A percentile compares a stretch with the other conserved stretches of the same genome.
Conservation (phyloP, 176 grass and related monocot genomes). For the Alopecurus myosuroides region DNA sequence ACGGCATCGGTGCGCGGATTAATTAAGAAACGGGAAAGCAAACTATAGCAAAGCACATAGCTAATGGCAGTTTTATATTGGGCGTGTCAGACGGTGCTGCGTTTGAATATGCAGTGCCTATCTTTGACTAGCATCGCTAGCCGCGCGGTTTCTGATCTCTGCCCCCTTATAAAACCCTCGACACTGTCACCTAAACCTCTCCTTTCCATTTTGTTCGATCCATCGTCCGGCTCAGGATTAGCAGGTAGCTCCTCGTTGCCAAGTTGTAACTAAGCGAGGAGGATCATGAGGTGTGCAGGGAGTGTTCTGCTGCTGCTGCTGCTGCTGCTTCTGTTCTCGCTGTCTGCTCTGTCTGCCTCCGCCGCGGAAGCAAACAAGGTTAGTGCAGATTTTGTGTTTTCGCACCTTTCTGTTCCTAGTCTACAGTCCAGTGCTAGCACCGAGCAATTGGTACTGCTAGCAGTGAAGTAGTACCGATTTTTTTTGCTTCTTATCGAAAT, state of each 20-base stretch:
- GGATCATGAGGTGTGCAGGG: slow-evolving; percentile 28
- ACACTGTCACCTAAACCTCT: slow-evolving; percentile 31
- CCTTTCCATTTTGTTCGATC: slow-evolving; percentile 7
- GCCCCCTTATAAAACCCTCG: slow-evolving; percentile 41
- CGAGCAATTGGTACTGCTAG: too few species aligned
- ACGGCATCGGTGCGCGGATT: slow-evolving; percentile 23
- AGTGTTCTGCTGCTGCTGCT: slow-evolving; percentile 20
- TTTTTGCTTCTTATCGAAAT: neutral
- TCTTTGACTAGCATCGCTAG: slow-evolving; percentile 37
- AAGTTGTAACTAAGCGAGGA: neutral
- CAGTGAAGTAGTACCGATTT: neutral
- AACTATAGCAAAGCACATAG: slow-evolving; percentile 5
- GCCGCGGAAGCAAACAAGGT: slow-evolving; percentile 32
- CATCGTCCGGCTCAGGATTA: slow-evolving; percentile 1
- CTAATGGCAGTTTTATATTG: slow-evolving; percentile 38
- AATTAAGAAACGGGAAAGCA: slow-evolving; percentile 33
- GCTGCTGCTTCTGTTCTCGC: slow-evolving; percentile 29
- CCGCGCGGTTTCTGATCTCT: neutral
- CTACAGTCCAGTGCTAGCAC: neutral
- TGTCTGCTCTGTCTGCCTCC: slow-evolving; percentile 19
- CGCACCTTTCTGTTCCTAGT: neutral
- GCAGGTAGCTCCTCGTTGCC: neutral
- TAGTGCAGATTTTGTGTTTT: neutral
- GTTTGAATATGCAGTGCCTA: slow-evolving; percentile 34
- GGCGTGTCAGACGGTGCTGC: slow-evolving; percentile 17